These are phyloP conservation scores for Hypoxylon intermedium DNA, from an alignment of 495 filamentous ascomycete species.

Conservation along the genomic window DNA sequence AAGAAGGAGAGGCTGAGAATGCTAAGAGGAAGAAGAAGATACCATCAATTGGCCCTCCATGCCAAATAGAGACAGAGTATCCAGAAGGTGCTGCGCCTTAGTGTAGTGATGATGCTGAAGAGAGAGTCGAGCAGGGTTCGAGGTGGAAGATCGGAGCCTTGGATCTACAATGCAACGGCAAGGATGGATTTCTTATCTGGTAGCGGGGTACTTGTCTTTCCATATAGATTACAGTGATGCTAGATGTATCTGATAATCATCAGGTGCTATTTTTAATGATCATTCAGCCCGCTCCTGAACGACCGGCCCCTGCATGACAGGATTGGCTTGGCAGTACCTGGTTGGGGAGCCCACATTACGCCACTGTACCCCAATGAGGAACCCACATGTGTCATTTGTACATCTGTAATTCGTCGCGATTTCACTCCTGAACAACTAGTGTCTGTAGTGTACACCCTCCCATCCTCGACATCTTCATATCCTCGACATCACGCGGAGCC, in stretches of 20 bases:
- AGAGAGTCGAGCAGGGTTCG: constrained; percentile 4
- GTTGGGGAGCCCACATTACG: constrained; percentile 9
- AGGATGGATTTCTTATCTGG: constrained; percentile 4
- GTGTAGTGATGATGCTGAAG: constrained; percentile 5
- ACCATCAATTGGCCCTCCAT: constrained; percentile 29
- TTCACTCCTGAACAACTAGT: background rate
- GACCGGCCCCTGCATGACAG: constrained; percentile 24
- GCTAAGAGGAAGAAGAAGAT: constrained; percentile 28
- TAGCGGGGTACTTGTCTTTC: constrained; percentile 8
- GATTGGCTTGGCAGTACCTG: background rate
- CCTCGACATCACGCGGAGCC: constrained; percentile 19
- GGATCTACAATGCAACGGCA: background rate
- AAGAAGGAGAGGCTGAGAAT: constrained; percentile 7
- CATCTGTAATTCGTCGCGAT: constrained; percentile 24
- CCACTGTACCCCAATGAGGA: constrained; percentile 23
- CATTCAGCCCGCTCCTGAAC: constrained; percentile 13
- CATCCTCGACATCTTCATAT: background rate
- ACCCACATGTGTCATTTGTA: constrained; percentile 25
- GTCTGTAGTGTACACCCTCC: background rate
- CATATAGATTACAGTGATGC: constrained; percentile 1
- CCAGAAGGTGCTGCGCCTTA: constrained; percentile 16
- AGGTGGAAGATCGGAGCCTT: too few relatives aligned
- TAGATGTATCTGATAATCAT: too few relatives aligned
- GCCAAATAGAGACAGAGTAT: constrained; percentile 18
- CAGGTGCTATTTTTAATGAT: background rate